These are phyloP conservation scores for Penicillium parvum DNA, from an alignment of 495 filamentous ascomycete genomes.

Conservation along the genomic window DNA sequence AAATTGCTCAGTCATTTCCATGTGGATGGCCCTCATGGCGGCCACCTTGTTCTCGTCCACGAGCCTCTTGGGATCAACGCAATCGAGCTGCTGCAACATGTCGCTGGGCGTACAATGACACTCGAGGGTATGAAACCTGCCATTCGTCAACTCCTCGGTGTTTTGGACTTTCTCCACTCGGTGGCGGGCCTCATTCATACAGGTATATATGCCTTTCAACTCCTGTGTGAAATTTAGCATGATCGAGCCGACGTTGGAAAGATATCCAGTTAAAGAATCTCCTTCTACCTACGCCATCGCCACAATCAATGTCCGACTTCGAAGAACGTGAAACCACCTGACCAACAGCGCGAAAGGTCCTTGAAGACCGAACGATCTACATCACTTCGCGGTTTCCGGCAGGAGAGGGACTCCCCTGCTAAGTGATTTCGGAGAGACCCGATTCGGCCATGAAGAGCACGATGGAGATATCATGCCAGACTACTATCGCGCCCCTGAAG, in stretches of 20 bases:
- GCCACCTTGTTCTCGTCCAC: slow-evolving; percentile 28
- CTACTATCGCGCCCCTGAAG: slow-evolving; percentile 40
- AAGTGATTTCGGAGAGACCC: slow-evolving; percentile 26
- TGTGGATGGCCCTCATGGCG: slow-evolving; percentile 21
- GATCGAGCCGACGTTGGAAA: background rate
- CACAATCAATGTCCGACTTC: slow-evolving; percentile 6
- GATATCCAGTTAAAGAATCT: slow-evolving; percentile 18
- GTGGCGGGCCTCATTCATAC: background rate
- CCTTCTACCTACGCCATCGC: slow-evolving; percentile 10
- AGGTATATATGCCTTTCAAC: background rate
- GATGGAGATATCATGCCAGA: slow-evolving; percentile 26
- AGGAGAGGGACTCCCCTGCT: slow-evolving; percentile 9
- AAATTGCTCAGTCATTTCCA: slow-evolving; percentile 19
- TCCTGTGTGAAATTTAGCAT: background rate
- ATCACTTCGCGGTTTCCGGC: slow-evolving; percentile 1
- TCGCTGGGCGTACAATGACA: slow-evolving; percentile 11
- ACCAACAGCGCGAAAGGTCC: slow-evolving; percentile 16
- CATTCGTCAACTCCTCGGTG: slow-evolving; percentile 22
- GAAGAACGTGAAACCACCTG: slow-evolving; percentile 12
- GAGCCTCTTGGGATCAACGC: slow-evolving; percentile 20
- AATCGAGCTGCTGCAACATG: background rate
- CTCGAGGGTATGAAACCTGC: slow-evolving; percentile 14
- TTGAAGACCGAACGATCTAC: slow-evolving; percentile 22
- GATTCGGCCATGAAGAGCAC: slow-evolving; percentile 27
- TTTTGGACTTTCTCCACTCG: background rate